Percentiles rank a stretch among this genome's conserved stretches.
phyloP scores from a whole-genome alignment of 2,329 filamentous ascomycete species.

The Aspergillus fumigatus region DNA sequence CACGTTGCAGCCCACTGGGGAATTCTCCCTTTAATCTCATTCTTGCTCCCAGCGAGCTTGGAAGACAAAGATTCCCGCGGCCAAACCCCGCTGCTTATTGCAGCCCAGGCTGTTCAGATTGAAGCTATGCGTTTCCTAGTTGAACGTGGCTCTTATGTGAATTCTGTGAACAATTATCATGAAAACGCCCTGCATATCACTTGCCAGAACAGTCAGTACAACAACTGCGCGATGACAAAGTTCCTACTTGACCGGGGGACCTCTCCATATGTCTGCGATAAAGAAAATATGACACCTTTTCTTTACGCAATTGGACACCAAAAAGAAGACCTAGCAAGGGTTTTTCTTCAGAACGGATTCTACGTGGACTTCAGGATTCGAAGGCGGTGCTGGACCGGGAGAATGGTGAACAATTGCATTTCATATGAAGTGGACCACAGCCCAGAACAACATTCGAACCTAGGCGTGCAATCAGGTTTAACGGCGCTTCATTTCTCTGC shows the following conservation, averaged over 20 bases:
- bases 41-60: background rate
- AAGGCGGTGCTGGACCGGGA: conserved; percentile 5
- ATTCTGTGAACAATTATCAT: conserved; percentile 7
- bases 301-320: conserved; percentile 9
- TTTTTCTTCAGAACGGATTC: conserved; percentile 9
- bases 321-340: conserved; percentile 3
- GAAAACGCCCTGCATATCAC: conserved; percentile 8
- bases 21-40: conserved; percentile 3
- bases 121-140: conserved; percentile 6
- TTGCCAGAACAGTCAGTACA: conserved; percentile 2
- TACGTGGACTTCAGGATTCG: conserved; percentile 5
- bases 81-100: conserved; percentile 6
- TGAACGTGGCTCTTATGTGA: conserved; percentile 1
- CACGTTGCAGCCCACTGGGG: conserved; percentile 11
- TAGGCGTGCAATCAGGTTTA: conserved; percentile 6
- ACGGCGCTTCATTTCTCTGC: conserved; percentile 15
- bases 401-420: conserved; percentile 2
- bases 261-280: conserved; percentile 7
- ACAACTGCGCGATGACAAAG: conserved; percentile 3
- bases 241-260: conserved; percentile 7
- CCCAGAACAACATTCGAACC: background rate
- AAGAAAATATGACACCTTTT: conserved; percentile 13
- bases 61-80: conserved; percentile 4
- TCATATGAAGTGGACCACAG: background rate
- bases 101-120: conserved; percentile 3